Evolutionary conservation across 805 yeast species (phyloP), one percentile per base, ranked within the genome.

Genomic region (Starmerella geochares): DNA sequence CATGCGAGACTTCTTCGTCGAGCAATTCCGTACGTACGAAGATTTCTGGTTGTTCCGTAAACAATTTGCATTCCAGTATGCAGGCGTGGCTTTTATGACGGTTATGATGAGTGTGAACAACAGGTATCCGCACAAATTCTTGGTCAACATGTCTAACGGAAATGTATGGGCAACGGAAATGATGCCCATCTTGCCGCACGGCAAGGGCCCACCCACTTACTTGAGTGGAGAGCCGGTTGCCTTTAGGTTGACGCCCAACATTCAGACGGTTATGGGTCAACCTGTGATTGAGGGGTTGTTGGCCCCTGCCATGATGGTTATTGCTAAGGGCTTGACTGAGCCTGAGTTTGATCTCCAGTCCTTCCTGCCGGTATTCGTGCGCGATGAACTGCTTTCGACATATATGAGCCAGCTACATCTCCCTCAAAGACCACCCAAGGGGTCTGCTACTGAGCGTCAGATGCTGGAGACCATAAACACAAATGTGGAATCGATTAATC

Each of bases 41-140:
- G 96, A 90, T 61, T 92, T 90, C 72, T 92, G 98, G 98, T 68
- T 90, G 47, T 92, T 94, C 80, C 77, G 97, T 55, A 86, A 87
- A 60, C 96, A 88, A 62, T 94, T 92, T 62, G 79, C 96, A 4
- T 81, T 94, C 24, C 95, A 88, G 66, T 92, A 90, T 67, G 96
- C 96, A 4, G 80, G 95, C 0, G 83, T 92, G 59, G 79, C 86
- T 39, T 90, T 90, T 66, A 80, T 88, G 74, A 85, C 97, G 0
- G 86, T 86, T 62, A 83, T 90, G 87, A 79, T 92, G 84, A 81
- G 94, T 67, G 85, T 92, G 60, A 86, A 86, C 64, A 79, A 83
- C 43, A 79, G 99, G 61, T 90, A 86, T 56, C 97, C 98, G 3
- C 94, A 85, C 65, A 94, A 90, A 74, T 84, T 92, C 52, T 81